Percentiles rank a stretch among this genome's conserved stretches.
Conservation (phyloP, 1,139 yeast genomes). For the Saccharomycopsis hybrid region DNA sequence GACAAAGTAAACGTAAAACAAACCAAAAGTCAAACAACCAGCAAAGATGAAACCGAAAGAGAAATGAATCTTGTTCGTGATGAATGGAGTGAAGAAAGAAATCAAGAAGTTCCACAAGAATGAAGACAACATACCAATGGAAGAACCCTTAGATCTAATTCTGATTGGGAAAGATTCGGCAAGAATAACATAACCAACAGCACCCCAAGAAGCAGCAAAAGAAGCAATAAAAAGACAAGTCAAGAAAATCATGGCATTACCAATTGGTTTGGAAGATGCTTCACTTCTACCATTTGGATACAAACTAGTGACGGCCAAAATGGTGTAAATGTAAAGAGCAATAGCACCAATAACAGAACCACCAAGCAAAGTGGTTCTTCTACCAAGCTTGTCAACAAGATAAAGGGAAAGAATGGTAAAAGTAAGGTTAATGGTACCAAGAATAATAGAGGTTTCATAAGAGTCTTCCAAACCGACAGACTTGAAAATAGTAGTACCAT, state of each 20-base stretch:
- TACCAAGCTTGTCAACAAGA: conserved; percentile 63
- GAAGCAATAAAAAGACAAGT: conserved; percentile 73
- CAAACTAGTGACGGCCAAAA: conserved; percentile 60
- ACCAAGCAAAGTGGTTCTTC: conserved; percentile 56
- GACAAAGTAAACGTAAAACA: conserved; percentile 58
- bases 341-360: conserved; percentile 63
- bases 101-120: conserved; percentile 78
- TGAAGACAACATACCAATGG: conserved; percentile 64
- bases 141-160: conserved; percentile 73
- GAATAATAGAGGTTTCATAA: conserved; percentile 66
- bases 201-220: conserved; percentile 86
- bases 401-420: conserved; percentile 66
- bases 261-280: conserved; percentile 42
- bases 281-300: conserved; percentile 45
- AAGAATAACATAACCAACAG: conserved; percentile 65
- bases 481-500: conserved; percentile 69
- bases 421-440: conserved; percentile 73
- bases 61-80: conserved; percentile 47
- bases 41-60: conserved; percentile 72
- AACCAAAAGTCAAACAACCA: conserved; percentile 56
- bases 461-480: conserved; percentile 73
- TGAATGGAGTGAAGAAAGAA: conserved; percentile 70
- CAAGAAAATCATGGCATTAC: conserved; percentile 72
- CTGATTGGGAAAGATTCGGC: conserved; percentile 77
- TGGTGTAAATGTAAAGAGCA: conserved; percentile 60